A percentile compares a stretch with the other conserved stretches of the same genome.
phyloP scores from a whole-genome alignment of 73 alveolate genomes.

The Symbiodinium natans region DNA sequence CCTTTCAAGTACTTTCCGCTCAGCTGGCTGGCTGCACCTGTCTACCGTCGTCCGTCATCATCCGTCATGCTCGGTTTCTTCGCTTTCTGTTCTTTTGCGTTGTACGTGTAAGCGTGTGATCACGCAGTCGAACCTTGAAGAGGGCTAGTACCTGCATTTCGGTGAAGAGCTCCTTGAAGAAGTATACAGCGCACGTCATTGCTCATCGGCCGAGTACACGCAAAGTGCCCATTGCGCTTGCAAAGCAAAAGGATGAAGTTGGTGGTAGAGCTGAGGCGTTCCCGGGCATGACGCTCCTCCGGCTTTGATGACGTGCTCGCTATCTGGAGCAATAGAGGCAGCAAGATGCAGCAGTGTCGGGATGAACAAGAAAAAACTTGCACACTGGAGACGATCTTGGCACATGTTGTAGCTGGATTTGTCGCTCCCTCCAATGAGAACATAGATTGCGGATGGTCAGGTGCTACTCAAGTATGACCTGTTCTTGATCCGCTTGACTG shows the following conservation, averaged over 20 bases:
- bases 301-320: conserved; percentile 76
- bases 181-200: too few species aligned
- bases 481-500: conserved; percentile 64
- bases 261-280: not conserved
- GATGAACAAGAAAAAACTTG: too few species aligned
- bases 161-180: too few species aligned
- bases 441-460: not conserved
- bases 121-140: too few species aligned
- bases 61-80: too few species aligned
- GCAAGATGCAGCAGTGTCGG: not conserved
- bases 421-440: too few species aligned
- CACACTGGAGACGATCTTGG: not conserved
- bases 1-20: conserved; percentile 64
- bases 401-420: not conserved
- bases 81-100: too few species aligned
- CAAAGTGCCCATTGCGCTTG: not conserved
- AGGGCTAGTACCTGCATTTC: too few species aligned
- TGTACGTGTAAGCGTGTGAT: too few species aligned
- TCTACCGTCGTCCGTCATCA: too few species aligned
- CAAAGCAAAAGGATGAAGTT: not conserved
- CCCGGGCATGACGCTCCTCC: conserved; percentile 30
- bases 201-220: too few species aligned
- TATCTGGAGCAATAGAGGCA: conserved; percentile 87
- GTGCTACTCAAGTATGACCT: conserved; percentile 21
- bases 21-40: not conserved